These are phyloP conservation scores for Pichia nanzhaoensis DNA, from an alignment of 805 yeast genomes.

Conservation along the genomic window DNA sequence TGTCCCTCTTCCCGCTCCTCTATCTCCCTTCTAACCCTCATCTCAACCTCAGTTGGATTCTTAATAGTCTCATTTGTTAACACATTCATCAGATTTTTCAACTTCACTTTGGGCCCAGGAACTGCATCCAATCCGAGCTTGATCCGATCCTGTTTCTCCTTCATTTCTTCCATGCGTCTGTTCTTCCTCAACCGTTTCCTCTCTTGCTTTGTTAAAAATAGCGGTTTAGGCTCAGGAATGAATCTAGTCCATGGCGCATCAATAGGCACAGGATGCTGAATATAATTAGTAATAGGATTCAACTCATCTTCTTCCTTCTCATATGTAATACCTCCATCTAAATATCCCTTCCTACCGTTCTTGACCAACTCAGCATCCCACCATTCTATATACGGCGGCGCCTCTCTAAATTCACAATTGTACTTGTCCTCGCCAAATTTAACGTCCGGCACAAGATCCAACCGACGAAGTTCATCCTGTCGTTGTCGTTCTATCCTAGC, in stretches of 20 bases:
- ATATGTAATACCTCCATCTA: slow-evolving; percentile 30
- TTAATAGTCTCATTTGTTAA: slow-evolving; percentile 76
- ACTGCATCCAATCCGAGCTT: slow-evolving; percentile 78
- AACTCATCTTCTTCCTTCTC: slow-evolving; percentile 34
- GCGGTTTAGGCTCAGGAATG: slow-evolving; percentile 34
- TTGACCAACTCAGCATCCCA: slow-evolving; percentile 68
- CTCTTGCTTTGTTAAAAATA: slow-evolving; percentile 74
- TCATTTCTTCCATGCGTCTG: slow-evolving; percentile 53
- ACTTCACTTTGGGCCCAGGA: slow-evolving; percentile 82
- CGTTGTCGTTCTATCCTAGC: slow-evolving; percentile 29
- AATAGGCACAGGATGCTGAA: slow-evolving; percentile 77
- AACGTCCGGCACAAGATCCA: slow-evolving; percentile 46
- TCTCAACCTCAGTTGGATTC: slow-evolving; percentile 86
- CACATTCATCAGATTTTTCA: slow-evolving; percentile 80
- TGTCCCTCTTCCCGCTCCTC: slow-evolving; percentile 56
- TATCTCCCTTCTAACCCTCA: slow-evolving; percentile 61
- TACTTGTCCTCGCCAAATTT: slow-evolving; percentile 41
- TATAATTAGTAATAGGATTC: slow-evolving; percentile 46
- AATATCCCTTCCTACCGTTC: slow-evolving; percentile 20
- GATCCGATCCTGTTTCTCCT: slow-evolving; percentile 71
- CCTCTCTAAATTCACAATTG: slow-evolving; percentile 33
- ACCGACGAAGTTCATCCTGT: slow-evolving; percentile 25
- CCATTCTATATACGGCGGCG: slow-evolving; percentile 76
- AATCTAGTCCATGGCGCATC: slow-evolving; percentile 51
- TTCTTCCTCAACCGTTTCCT: slow-evolving; percentile 62